Evolutionary conservation across 208 protist genomes (phyloP), one percentile per base, ranked within the genome.

Genomic region (Porcisia hertigi): DNA sequence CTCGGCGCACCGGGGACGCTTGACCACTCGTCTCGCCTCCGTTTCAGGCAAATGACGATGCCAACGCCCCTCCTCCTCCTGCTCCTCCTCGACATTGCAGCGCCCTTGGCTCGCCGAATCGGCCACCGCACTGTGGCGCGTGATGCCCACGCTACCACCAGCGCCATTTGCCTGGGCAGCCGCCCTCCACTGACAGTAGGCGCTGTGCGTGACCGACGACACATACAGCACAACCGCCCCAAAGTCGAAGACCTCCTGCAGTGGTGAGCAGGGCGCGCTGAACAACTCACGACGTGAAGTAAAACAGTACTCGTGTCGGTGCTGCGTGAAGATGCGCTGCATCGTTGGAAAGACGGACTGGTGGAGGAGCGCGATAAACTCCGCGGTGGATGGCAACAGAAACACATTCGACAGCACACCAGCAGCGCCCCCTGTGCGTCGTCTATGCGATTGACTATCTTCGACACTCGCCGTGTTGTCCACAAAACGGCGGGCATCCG

Each of bases 221-320:
- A 92, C 39, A 75, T 92, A 93, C 8, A 92, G 11, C 39, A 92
- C 88, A 3, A 93, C 75, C 0, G 88, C 86, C 30, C 86, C 89
- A 81, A 93, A 92, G 30, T 94, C 82, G 69, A 96, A 92, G 41
- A 91, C 77, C 47, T 84, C 77, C 69, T 82, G 72, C 47, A 92
- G 75, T 53, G 88, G 76, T 4, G 64, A 53, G 67, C 88, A 92
- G 16, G 88, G 86, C 71, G 83, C 86, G 69, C 88, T 82, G 73
- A 88, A 87, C 8, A 96, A 73, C 76, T 94, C 89, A 12, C 89
- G 92, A 0, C 87, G 88, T 23, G 86, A 89, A 30, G 88, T 80
- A 60, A 91, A 85, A 74, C 85, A 89, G 79, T 88, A 94, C 58
- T 91, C 77, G 73, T 90, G 88, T 8, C 87, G 83, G 2, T 62